Evolutionary conservation across 148 eudicot species (phyloP).

Genomic region (Talinum fruticosum): DNA sequence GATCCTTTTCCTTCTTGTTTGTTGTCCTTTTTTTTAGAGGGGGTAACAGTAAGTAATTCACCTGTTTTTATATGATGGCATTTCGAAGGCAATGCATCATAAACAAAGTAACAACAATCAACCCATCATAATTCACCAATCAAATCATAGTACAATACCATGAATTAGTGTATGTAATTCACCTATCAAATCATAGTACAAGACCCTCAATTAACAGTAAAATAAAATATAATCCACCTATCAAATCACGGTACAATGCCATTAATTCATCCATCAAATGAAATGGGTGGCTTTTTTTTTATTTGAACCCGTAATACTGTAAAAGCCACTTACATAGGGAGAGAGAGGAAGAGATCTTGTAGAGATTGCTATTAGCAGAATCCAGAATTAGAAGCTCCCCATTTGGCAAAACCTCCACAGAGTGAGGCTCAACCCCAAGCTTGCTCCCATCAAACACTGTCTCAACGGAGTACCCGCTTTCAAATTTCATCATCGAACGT

Average conservation of each 20-base stretch:
- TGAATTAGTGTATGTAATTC: neutral
- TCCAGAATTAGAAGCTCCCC: slow-evolving; percentile 96
- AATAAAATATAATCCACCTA: neutral
- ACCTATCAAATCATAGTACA: neutral
- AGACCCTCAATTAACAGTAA: neutral
- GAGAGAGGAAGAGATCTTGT: slow-evolving; percentile 83
- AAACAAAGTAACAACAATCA: neutral
- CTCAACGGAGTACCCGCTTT: slow-evolving; percentile 92
- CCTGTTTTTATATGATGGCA: neutral
- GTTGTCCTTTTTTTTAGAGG: neutral
- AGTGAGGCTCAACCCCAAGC: slow-evolving; percentile 88
- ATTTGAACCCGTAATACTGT: neutral
- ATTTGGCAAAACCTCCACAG: slow-evolving; percentile 69
- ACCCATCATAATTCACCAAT: slow-evolving; percentile 1
- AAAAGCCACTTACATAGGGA: slow-evolving; percentile 68
- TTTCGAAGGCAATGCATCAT: neutral
- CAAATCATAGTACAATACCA: neutral
- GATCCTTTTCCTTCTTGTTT: neutral
- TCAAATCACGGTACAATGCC: neutral
- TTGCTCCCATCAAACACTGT: slow-evolving; percentile 99
- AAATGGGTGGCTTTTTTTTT: neutral
- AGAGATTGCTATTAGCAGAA: slow-evolving; percentile 87
- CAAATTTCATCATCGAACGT: slow-evolving; percentile 91
- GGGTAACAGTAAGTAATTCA: neutral
- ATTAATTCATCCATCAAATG: neutral